Base-by-base conservation (phyloP, 208 protist species). In the Leishmania turanica region DNA sequence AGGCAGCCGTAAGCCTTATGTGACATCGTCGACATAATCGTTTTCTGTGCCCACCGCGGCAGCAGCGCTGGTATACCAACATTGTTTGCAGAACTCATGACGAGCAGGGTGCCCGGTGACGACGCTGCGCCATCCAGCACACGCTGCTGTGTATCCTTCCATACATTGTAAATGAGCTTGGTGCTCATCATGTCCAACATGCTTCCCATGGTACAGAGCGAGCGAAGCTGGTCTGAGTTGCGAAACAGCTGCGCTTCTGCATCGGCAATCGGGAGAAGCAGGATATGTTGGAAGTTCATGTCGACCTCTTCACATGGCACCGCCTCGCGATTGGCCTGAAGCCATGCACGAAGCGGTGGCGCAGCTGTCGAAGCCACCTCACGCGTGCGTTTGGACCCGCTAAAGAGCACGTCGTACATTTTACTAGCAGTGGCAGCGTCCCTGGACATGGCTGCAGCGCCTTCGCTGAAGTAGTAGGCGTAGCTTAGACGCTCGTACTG, bases 61-160 rank as follows among this genome's bases (percentile, higher is more conserved):
- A 93, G 47, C 24, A 78, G 75, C 3, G 42, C 84, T 27, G 91
- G 86, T 5, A 95, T 80, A 17, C 82, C 69, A 19, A 87, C 87
- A 60, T 95, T 85, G 84, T 92, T 95, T 1, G 89, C 89, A 21
- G 91, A 92, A 1, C 89, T 95, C 88, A 95, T 95, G 34, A 95
- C 78, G 51, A 95, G 82, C 34, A 95, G 84, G 9, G 85, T 91
- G 2, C 86, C 89, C 13, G 85, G 79, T 17, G 83, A 42, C 34
- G 76, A 58, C 13, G 68, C 77, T 19, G 74, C 68, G 0, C 68
- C 80, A 21, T 77, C 40, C 24, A 76, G 71, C 31, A 56, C n/a
- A n/a, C 86, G 81, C 24, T 54, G 7, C 3, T 66, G 42, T 15
- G 83, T 84, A 15, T 88, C 80, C 37, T 85, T 88, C 42, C 88